Evolutionary conservation across 805 yeast species (phyloP), one percentile per base, ranked within the genome.

Genomic region (Wickerhamiella nectarea): DNA sequence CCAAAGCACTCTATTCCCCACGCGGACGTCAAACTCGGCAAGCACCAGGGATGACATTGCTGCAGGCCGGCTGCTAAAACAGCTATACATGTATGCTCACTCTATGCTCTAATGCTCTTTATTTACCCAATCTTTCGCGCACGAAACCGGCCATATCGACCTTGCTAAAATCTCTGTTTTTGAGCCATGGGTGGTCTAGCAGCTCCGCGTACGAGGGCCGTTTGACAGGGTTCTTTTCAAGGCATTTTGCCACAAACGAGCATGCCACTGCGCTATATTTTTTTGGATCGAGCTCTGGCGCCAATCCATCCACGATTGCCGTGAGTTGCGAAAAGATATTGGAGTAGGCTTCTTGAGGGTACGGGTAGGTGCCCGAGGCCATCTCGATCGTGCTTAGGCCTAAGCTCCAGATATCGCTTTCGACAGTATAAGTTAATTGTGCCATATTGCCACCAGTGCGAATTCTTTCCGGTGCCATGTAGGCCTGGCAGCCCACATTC

Each of bases 381-480:
- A 85, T 77, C 64, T 91, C 98, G 40, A 91, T 61, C 17, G 89
- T 72, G 15, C 87, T 75, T 46, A 89, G 68, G 0, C 97, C 98
- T 36, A 89, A 63, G 0, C 95, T 85, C 98, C 98, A 89, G 48
- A 89, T 76, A 62, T 89, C 98, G 8, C 94, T 79, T 57, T 89
- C 96, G 3, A 86, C 95, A 1, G 95, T 77, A 62, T 89, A 89
- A 0, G 91, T 75, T 7, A 89, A 50, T 67, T 76, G 48, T 71
- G 55, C 52, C 22, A 51, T 50, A 31, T 50, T 46, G 29, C 54
- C 52, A n/a, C 50, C 50, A 14, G 52, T 52, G 46, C 52, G 51
- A 53, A 91, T 91, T 56, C 98, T 73, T 59, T 89, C 98, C 1
- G 98, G 98, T 1, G 97, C 97, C 97, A 91, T 91, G 62, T 89